Conservation (phyloP, 176 grass and related monocot species). For the maize (Zea mays) region DNA sequence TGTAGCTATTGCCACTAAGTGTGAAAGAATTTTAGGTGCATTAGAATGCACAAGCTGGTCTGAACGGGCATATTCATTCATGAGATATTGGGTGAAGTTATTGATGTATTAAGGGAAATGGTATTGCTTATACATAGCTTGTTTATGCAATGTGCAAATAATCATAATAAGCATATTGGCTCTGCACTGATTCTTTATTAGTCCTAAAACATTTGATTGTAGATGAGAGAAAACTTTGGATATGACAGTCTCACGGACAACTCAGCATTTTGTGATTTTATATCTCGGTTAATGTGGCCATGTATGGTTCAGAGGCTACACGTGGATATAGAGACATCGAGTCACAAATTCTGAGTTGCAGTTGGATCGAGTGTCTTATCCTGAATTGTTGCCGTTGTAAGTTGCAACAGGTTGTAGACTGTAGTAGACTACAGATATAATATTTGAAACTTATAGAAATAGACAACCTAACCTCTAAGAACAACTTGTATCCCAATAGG, state of each 20-base stretch:
- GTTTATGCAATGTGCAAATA: not conserved
- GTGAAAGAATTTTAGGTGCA: constrained; percentile 5
- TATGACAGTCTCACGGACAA: not conserved
- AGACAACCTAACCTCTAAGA: not conserved
- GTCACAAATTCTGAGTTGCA: not conserved
- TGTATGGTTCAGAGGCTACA: not conserved
- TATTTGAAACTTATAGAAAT: not conserved
- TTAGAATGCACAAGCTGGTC: not conserved
- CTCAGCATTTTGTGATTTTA: not conserved
- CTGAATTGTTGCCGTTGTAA: not conserved
- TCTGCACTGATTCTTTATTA: not conserved
- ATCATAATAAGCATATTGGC: not conserved
- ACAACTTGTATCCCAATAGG: not conserved
- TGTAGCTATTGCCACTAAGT: not conserved
- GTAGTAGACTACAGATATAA: not conserved
- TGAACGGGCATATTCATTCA: not conserved
- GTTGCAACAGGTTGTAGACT: not conserved
- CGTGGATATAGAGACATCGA: not conserved
- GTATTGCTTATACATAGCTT: not conserved
- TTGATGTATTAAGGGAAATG: not conserved
- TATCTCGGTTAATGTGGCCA: not conserved
- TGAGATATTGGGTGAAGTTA: not conserved
- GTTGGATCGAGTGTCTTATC: not conserved
- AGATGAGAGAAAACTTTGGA: not conserved
- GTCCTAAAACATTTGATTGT: not conserved